Evolutionary conservation across 257 asterid species (phyloP).

Genomic region (Primulina eburnea): DNA sequence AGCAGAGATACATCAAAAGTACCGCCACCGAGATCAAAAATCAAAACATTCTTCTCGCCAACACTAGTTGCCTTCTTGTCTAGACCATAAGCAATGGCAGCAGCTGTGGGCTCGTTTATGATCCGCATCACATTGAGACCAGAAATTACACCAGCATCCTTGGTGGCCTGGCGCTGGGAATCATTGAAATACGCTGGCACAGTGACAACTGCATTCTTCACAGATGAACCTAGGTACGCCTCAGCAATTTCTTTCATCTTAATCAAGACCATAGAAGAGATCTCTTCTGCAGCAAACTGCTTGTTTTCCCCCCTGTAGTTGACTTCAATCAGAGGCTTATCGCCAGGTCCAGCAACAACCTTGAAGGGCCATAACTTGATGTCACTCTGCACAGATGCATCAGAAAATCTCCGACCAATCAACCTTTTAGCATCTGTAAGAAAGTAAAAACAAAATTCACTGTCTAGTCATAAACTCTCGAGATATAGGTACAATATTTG

Average conservation of each 20-base stretch:
- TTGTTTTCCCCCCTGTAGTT: constrained; percentile 79
- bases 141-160: constrained; percentile 84
- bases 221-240: constrained; percentile 59
- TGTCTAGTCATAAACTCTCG: neutral
- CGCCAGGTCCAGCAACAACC: constrained; percentile 75
- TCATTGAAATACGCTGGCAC: constrained; percentile 85
- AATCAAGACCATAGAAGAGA: constrained; percentile 79
- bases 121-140: constrained; percentile 83
- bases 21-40: constrained; percentile 85
- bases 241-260: constrained; percentile 84
- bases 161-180: constrained; percentile 85
- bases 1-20: constrained; percentile 77
- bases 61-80: constrained; percentile 83
- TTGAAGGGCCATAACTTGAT: constrained; percentile 78
- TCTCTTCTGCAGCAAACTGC: constrained; percentile 80
- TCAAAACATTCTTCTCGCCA: constrained; percentile 76
- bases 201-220: constrained; percentile 84
- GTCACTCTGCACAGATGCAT: constrained; percentile 68
- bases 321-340: constrained; percentile 75
- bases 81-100: constrained; percentile 89
- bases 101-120: constrained; percentile 81
- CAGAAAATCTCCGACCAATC: constrained; percentile 69
- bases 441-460: neutral
- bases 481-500: no score
- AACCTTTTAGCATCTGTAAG: constrained; percentile 72